Evolutionary conservation across 2,329 filamentous ascomycete species (phyloP).

Genomic region (Phaeoacremonium minimum): DNA sequence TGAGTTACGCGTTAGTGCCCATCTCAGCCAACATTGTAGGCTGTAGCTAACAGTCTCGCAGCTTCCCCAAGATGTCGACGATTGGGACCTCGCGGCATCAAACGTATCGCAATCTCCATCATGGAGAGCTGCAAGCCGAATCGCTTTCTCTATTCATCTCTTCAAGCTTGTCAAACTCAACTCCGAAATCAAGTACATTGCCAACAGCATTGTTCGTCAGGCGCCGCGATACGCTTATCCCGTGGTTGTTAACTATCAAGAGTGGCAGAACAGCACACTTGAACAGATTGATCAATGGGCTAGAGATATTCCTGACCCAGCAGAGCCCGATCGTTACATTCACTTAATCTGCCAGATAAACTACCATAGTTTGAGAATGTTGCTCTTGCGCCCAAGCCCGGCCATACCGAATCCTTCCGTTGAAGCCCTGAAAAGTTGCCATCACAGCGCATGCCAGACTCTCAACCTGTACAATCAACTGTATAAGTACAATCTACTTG

Average conservation of each 20-base stretch:
- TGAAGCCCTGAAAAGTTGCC: conserved; percentile 29
- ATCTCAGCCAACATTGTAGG: no score
- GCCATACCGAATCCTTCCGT: conserved; percentile 40
- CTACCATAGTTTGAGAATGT: conserved; percentile 43
- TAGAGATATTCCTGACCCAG: conserved; percentile 23
- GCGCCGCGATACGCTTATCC: conserved; percentile 44
- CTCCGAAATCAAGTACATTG: conserved; percentile 54
- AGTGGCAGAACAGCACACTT: conserved; percentile 41
- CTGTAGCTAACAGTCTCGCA: conserved; percentile 6
- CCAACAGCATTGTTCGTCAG: conserved; percentile 45
- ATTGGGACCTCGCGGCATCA: no score
- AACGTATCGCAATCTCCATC: no score
- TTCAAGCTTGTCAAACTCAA: conserved; percentile 44
- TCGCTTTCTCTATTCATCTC: conserved; percentile 41
- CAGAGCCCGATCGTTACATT: conserved; percentile 15
- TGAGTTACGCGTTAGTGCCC: conserved; percentile 36
- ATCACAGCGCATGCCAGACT: conserved; percentile 33
- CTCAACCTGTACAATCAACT: conserved; percentile 35
- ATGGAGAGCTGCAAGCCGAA: conserved; percentile 13
- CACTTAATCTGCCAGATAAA: conserved; percentile 33
- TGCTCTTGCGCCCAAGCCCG: conserved; percentile 46
- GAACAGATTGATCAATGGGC: conserved; percentile 34
- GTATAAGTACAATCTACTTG: conserved; percentile 36
- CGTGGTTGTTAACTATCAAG: conserved; percentile 33
- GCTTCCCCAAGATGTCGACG: conserved; percentile 10